Base-by-base conservation (phyloP, 768 basidiomycete genomes). In the Cystobasidium onofrii region DNA sequence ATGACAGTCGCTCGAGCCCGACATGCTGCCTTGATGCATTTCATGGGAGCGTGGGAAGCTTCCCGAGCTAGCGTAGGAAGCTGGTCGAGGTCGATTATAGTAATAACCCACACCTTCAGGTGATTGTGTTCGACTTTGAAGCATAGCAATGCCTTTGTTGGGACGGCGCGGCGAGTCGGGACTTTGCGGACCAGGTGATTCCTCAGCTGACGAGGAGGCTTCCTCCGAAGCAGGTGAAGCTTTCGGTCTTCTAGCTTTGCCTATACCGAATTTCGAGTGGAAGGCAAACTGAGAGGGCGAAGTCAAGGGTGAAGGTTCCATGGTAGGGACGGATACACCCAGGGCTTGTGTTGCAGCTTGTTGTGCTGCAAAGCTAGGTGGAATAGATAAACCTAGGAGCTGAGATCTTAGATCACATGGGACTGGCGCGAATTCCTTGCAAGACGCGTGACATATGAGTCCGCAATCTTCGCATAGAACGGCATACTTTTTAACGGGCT, bases 381-480 rank as follows among this genome's bases (percentile, higher is more conserved):
- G 69, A 6, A 55, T 36, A n/a, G 69, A 23, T 9, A 46, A 33
- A 36, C 36, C 34, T 7, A 76, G 74, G 1, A 78, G 72, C 27
- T 74, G 76, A 1, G 76, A 75, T 3, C 76, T 76, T 1, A 78
- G 67, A 43, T 77, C 75, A 75, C 78, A 79, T 0, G 72, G 31
- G 12, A 52, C 0, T 0, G 75, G 66, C 0, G 78, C 77, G 15
- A 71, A 75, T 34, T 77, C 76, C 27, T 44, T 46, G 60, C 78
- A 79, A 10, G 69, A 60, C 1, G 73, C 6, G 64, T 97, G 94
- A 29, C 89, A 87, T 75, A 97, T 90, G 74, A 97, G 86, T 76
- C 88, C 92, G 83, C 94, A 97, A 75, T 88, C 87, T 46, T 89
- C 88, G 79, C 94, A 97, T 7, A 97, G 84, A 10, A 93, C 88